A percentile compares a stretch with the other conserved stretches of the same genome.
phyloP scores from a whole-genome alignment of 2,329 filamentous ascomycete genomes.

The Sporothrix phasma region DNA sequence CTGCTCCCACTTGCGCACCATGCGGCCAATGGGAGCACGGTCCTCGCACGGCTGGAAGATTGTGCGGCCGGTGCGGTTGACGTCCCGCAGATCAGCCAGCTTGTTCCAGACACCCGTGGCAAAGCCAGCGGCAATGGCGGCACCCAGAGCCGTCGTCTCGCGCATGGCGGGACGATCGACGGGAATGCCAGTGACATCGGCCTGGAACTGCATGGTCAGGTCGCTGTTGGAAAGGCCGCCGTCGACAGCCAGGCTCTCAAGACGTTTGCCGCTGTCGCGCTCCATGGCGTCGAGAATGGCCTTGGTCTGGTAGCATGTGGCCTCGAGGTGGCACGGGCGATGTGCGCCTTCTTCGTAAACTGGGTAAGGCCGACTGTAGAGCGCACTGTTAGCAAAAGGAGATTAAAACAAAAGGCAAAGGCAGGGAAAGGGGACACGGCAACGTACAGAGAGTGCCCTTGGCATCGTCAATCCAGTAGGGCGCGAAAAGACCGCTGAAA shows the following conservation, averaged over 20 bases:
- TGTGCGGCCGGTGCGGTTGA: conserved; percentile 60
- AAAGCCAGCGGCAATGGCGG: conserved; percentile 82
- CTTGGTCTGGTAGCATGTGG: conserved; percentile 85
- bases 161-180: conserved; percentile 80
- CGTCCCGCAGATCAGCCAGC: conserved; percentile 61
- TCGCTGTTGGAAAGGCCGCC: conserved; percentile 84
- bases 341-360: conserved; percentile 75
- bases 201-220: conserved; percentile 85
- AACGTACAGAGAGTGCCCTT: conserved; percentile 70
- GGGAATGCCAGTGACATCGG: conserved; percentile 71
- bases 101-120: conserved; percentile 69
- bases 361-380: conserved; percentile 67
- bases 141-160: conserved; percentile 80
- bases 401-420: not conserved
- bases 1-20: conserved; percentile 45
- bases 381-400: not conserved
- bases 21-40: conserved; percentile 30
- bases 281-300: conserved; percentile 89
- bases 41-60: conserved; percentile 59
- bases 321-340: conserved; percentile 84
- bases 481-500: conserved; percentile 82
- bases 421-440: conserved; percentile 23
- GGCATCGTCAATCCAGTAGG: conserved; percentile 91
- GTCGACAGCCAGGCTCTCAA: conserved; percentile 71
- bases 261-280: conserved; percentile 66